phyloP scores from a whole-genome alignment of 805 yeast genomes.

The Kodamaea laetipori region DNA sequence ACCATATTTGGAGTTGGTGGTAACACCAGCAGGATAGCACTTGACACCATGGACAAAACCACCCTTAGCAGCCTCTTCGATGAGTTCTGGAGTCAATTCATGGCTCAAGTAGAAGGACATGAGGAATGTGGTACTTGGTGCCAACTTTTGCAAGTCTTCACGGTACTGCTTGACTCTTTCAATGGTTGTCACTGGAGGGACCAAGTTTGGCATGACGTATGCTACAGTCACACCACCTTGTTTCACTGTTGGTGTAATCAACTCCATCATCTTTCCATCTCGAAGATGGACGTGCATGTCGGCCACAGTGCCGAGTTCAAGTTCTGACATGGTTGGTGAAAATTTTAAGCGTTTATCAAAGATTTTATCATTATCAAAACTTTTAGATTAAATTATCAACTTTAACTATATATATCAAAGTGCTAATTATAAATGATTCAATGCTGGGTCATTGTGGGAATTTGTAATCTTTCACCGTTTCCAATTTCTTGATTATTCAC shows the following conservation, averaged over 20 bases:
- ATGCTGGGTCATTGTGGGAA: too few species aligned
- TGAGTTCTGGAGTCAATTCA: slow-evolving; percentile 81
- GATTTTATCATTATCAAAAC: neutral
- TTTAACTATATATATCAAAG: too few species aligned
- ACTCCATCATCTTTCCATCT: slow-evolving; percentile 90
- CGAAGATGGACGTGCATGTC: slow-evolving; percentile 97
- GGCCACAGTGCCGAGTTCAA: slow-evolving; percentile 70
- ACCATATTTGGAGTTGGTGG: slow-evolving; percentile 93
- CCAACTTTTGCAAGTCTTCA: slow-evolving; percentile 55
- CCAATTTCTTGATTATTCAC: too few species aligned
- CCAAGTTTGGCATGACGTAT: slow-evolving; percentile 94
- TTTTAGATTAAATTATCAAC: too few species aligned
- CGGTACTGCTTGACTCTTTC: slow-evolving; percentile 74
- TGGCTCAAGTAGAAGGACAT: slow-evolving; percentile 87
- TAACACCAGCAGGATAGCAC: slow-evolving; percentile 98
- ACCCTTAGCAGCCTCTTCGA: slow-evolving; percentile 70
- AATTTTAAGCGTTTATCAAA: neutral
- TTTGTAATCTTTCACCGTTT: too few species aligned
- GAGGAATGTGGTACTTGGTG: slow-evolving; percentile 83
- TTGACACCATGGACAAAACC: slow-evolving; percentile 84
- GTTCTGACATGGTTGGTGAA: slow-evolving; percentile 22
- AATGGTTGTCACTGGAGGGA: slow-evolving; percentile 85
- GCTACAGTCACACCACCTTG: slow-evolving; percentile 92
- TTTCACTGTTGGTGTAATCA: slow-evolving; percentile 85
- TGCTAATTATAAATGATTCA: too few species aligned